phyloP scores from a whole-genome alignment of 805 yeast species.

The Metschnikowia dekortorum region DNA sequence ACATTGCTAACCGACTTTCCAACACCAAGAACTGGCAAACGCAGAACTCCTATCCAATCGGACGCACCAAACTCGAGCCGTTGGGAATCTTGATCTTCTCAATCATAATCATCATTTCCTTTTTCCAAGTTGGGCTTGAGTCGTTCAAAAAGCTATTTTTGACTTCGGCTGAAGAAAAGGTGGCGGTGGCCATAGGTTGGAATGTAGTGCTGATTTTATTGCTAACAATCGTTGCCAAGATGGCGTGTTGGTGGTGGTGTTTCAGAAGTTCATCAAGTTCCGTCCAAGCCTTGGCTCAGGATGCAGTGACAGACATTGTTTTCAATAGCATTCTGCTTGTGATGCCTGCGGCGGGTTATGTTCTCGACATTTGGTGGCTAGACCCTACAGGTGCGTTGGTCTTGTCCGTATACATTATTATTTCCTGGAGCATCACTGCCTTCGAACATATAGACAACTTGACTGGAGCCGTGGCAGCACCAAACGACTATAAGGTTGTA shows the following conservation, averaged over 20 bases:
- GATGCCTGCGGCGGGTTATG: slow-evolving; percentile 61
- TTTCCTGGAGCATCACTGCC: slow-evolving; percentile 61
- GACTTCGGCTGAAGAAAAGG: slow-evolving; percentile 25
- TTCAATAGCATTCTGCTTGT: slow-evolving; percentile 68
- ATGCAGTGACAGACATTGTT: slow-evolving; percentile 72
- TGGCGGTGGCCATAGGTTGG: slow-evolving; percentile 43
- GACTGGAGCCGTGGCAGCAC: slow-evolving; percentile 68
- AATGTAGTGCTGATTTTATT: slow-evolving; percentile 59
- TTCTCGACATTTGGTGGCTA: slow-evolving; percentile 58
- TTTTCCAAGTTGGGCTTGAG: slow-evolving; percentile 67
- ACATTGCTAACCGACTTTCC: slow-evolving; percentile 51
- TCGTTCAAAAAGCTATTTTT: slow-evolving; percentile 48
- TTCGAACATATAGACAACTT: slow-evolving; percentile 70
- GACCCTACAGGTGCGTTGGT: slow-evolving; percentile 71
- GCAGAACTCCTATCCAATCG: slow-evolving; percentile 56
- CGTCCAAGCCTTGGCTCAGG: slow-evolving; percentile 76
- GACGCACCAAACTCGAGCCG: slow-evolving; percentile 70
- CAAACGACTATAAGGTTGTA: slow-evolving; percentile 59
- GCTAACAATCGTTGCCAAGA: slow-evolving; percentile 55
- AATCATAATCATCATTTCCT: slow-evolving; percentile 64
- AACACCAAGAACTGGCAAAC: slow-evolving; percentile 44
- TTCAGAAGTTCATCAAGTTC: slow-evolving; percentile 56
- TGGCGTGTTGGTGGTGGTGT: slow-evolving; percentile 64
- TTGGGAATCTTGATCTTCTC: slow-evolving; percentile 74
- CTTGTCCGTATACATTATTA: slow-evolving; percentile 57